phyloP scores from a whole-genome alignment of 176 grass and related monocot genomes.

The Oryza longistaminata region DNA sequence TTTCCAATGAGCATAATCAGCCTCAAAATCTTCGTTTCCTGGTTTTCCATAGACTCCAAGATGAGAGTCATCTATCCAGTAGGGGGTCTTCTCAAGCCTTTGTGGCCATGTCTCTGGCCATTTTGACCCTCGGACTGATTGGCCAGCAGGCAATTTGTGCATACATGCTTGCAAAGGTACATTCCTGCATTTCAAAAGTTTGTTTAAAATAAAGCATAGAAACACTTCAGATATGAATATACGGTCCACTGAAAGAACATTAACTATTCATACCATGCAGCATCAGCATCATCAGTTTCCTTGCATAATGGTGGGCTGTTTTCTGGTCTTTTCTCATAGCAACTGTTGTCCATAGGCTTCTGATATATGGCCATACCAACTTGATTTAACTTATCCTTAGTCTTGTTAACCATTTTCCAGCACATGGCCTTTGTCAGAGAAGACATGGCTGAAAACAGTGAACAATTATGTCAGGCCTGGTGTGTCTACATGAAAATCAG shows the following conservation, averaged over 20 bases:
- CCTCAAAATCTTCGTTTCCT: constrained; percentile 78
- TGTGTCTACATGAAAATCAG: not conserved
- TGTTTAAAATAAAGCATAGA: constrained; percentile 22
- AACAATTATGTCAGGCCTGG: constrained; percentile 13
- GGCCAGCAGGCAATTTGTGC: constrained; percentile 71
- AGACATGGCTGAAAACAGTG: constrained; percentile 69
- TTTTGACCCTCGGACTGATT: constrained; percentile 51
- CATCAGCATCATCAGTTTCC: constrained; percentile 79
- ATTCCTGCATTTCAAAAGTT: constrained; percentile 63
- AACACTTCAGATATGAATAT: constrained; percentile 3
- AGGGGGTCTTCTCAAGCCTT: constrained; percentile 78
- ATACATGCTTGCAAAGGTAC: constrained; percentile 91
- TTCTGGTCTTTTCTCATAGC: constrained; percentile 87
- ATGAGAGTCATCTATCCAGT: constrained; percentile 80
- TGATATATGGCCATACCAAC: constrained; percentile 86
- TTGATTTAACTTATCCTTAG: constrained; percentile 76
- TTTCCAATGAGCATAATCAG: constrained; percentile 94
- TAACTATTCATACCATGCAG: constrained; percentile 88
- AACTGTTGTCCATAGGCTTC: constrained; percentile 93
- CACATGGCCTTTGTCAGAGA: constrained; percentile 89
- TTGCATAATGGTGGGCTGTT: constrained; percentile 75
- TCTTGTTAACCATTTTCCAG: constrained; percentile 96
- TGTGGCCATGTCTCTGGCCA: constrained; percentile 88
- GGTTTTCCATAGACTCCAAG: constrained; percentile 91
- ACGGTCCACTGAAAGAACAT: not conserved